Conservation (phyloP, 805 yeast genomes). For the Candida jianshihensis region DNA sequence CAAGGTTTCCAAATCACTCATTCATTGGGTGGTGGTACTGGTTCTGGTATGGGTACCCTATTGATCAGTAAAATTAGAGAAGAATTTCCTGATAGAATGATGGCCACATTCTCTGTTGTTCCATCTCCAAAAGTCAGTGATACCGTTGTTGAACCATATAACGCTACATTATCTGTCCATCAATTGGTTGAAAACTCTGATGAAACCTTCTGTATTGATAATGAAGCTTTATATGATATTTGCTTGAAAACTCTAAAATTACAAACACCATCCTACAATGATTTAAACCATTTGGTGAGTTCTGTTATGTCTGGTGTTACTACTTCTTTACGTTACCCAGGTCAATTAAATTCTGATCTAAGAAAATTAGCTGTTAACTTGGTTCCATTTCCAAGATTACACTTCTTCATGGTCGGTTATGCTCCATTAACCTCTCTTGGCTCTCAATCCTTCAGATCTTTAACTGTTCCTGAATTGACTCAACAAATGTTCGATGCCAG, state of each 20-base stretch:
- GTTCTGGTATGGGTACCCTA: constrained; percentile 95
- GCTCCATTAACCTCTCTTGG: constrained; percentile 91
- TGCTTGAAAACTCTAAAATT: constrained; percentile 92
- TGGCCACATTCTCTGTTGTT: constrained; percentile 95
- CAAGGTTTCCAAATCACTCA: constrained; percentile 97
- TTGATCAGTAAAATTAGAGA: constrained; percentile 85
- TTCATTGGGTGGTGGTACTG: constrained; percentile 99
- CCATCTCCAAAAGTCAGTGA: constrained; percentile 98
- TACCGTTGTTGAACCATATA: constrained; percentile 97
- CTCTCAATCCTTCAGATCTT: constrained; percentile 91
- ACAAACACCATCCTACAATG: constrained; percentile 79
- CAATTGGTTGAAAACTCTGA: constrained; percentile 97
- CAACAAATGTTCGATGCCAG: constrained; percentile 98
- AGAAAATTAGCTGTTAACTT: constrained; percentile 97
- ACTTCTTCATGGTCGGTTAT: constrained; percentile 97
- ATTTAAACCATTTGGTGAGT: constrained; percentile 88
- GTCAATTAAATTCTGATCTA: constrained; percentile 93
- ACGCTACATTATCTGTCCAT: constrained; percentile 94
- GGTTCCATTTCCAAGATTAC: constrained; percentile 99
- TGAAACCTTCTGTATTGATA: constrained; percentile 98
- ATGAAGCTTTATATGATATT: constrained; percentile 97
- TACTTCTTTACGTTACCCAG: constrained; percentile 95
- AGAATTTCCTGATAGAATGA: constrained; percentile 95
- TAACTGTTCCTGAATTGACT: constrained; percentile 90
- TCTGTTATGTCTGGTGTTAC: constrained; percentile 98